Evolutionary conservation across 805 yeast species (phyloP), one percentile per base, ranked within the genome.

Genomic region (Hanseniaspora guilliermondii): DNA sequence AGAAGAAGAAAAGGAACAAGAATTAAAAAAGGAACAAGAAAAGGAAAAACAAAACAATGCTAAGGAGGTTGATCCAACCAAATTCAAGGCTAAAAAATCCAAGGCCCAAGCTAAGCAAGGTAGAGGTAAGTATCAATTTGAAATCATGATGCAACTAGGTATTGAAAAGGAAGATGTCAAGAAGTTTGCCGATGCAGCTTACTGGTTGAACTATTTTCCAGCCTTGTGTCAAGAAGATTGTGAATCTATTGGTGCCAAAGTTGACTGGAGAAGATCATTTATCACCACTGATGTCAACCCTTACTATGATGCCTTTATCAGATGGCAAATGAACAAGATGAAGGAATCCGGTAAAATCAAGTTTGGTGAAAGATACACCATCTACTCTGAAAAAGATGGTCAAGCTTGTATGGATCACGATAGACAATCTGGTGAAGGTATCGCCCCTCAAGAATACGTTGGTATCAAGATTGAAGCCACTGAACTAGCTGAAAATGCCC

Each of bases 361-460:
- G 75, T 93, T 93, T 62, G 98, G 98, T 70, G 95, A 91, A 75
- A 83, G 98, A 73, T 87, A 88, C 76, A 93, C 98, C 61, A 87
- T 93, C 64, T 93, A 87, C 73, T 89, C 97, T 41, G 95, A 88
- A 67, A 91, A 86, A 73, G 98, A 93, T 71, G 97, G 97, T 60
- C 98, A 93, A 76, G 94, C 98, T 39, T 93, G 98, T 76, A 89
- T 93, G 91, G 98, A 93, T 71, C 98, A 93, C 70, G 98, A 93
- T 72, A 83, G 98, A 76, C 85, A 79, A 70, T 79, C 91, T 49
- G 98, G 98, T 68, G 98, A 93, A 74, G 97, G 94, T 70, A 93
- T 93, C 44, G 78, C 83, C 61, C 97, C 98, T 41, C 97, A 93
- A 73, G 98, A 93, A 70, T 93, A 93, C 70, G 81, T 87, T 35